Percentiles rank a stretch among this genome's conserved stretches.
Conservation (phyloP, 495 filamentous ascomycete species). For the Aspergillus haitiensis region DNA sequence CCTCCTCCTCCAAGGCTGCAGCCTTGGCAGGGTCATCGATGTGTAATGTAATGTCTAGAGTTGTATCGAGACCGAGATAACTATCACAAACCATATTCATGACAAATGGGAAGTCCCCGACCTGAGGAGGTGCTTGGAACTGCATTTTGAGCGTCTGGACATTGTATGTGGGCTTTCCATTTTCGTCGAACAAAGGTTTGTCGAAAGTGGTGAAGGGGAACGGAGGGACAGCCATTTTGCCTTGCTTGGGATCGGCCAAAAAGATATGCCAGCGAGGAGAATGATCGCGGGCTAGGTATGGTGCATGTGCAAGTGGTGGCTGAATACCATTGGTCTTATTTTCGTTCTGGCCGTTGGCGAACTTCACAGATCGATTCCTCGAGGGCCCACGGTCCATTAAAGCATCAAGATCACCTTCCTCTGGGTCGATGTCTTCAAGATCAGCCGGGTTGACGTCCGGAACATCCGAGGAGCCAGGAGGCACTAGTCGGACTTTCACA, state of each 20-base stretch:
- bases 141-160: slow-evolving; percentile 96
- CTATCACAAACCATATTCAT: slow-evolving; percentile 92
- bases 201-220: slow-evolving; percentile 90
- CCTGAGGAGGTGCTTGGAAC: slow-evolving; percentile 92
- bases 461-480: slow-evolving; percentile 72
- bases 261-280: slow-evolving; percentile 91
- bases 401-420: slow-evolving; percentile 89
- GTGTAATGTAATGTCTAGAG: slow-evolving; percentile 79
- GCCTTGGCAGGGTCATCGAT: slow-evolving; percentile 92
- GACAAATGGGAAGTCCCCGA: slow-evolving; percentile 86
- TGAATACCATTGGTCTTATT: slow-evolving; percentile 59
- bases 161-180: slow-evolving; percentile 79
- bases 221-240: slow-evolving; percentile 91
- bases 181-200: slow-evolving; percentile 72
- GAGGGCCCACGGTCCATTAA: slow-evolving; percentile 73
- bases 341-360: slow-evolving; percentile 55
- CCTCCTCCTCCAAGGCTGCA: slow-evolving; percentile 68
- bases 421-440: slow-evolving; percentile 86
- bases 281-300: slow-evolving; percentile 85
- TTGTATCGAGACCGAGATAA: slow-evolving; percentile 89
- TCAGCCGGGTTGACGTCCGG: slow-evolving; percentile 74
- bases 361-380: slow-evolving; percentile 58
- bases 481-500: slow-evolving; percentile 90
- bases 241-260: slow-evolving; percentile 88
- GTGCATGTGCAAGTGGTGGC: slow-evolving; percentile 82